Evolutionary conservation across 208 protist species (phyloP).

Genomic region (Acanthamoeba royreba): DNA sequence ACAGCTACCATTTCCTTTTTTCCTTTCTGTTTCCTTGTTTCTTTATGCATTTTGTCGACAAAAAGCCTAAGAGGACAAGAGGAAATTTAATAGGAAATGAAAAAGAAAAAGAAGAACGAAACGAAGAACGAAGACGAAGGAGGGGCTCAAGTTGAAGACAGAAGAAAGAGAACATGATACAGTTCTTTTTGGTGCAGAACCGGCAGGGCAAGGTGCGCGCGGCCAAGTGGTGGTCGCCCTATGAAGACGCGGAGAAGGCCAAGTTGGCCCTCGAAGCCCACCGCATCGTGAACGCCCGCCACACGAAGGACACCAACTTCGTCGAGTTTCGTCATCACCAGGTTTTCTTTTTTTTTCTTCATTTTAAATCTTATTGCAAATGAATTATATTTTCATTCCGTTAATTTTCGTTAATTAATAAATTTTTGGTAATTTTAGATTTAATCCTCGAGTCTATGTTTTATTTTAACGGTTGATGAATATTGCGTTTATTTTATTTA

Average conservation of each 20-base stretch:
- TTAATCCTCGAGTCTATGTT: too few relatives aligned
- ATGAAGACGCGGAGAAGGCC: slow-evolving; percentile 92
- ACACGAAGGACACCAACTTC: slow-evolving; percentile 88
- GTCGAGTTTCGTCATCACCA: slow-evolving; percentile 93
- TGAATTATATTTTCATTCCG: neutral
- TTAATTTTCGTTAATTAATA: too few relatives aligned
- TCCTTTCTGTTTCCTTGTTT: too few relatives aligned
- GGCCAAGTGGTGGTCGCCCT: slow-evolving; percentile 95
- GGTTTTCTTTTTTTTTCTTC: slow-evolving; percentile 63
- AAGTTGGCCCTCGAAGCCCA: slow-evolving; percentile 95
- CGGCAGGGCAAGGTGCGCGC: slow-evolving; percentile 97
- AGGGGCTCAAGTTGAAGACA: neutral
- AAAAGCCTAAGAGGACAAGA: too few relatives aligned
- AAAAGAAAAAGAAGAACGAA: neutral
- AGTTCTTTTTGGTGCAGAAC: slow-evolving; percentile 99
- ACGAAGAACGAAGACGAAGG: neutral
- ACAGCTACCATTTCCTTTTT: too few relatives aligned
- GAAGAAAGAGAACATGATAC: slow-evolving; percentile 83
- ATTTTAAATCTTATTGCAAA: neutral
- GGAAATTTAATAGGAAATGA: too few relatives aligned
- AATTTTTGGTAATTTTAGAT: too few relatives aligned
- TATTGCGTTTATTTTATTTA: neutral
- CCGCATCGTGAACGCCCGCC: slow-evolving; percentile 90
- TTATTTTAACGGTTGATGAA: too few relatives aligned
- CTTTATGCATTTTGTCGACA: too few relatives aligned